A percentile compares a stretch with the other conserved stretches of the same genome.
Conservation (phyloP, 225 moss, liverwort and hornwort species). For the Thuidium tamariscinum region DNA sequence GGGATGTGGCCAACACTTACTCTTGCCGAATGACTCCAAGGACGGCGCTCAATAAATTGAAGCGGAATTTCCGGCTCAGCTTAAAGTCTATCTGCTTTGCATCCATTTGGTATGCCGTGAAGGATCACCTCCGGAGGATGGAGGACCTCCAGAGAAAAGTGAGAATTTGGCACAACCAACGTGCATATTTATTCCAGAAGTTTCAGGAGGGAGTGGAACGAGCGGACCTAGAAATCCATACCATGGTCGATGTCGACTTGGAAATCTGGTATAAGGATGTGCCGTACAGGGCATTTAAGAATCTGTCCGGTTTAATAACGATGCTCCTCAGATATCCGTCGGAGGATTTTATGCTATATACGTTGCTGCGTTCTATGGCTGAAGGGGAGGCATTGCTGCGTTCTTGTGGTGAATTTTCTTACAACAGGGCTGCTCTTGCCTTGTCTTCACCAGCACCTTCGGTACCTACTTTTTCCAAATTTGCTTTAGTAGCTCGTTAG, state of each 20-base stretch:
- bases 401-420: not conserved
- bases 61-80: not conserved
- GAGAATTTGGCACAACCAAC: not conserved
- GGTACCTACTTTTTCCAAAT: not conserved
- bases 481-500: not conserved
- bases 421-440: not conserved
- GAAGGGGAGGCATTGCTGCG: not conserved
- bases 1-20: not conserved
- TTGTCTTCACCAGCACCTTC: not conserved
- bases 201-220: not conserved
- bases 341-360: not conserved
- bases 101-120: no score
- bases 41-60: not conserved
- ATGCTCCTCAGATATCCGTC: accelerated
- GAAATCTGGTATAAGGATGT: not conserved
- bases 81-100: no score
- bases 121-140: no score
- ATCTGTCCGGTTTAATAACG: not conserved
- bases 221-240: not conserved
- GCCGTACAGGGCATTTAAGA: accelerated
- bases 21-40: not conserved
- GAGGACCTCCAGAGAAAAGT: no score
- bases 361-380: not conserved
- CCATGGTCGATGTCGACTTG: not conserved
- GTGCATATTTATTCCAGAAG: not conserved